Evolutionary conservation across 768 basidiomycete species (phyloP).

Genomic region (Rhodotorula diobovata): DNA sequence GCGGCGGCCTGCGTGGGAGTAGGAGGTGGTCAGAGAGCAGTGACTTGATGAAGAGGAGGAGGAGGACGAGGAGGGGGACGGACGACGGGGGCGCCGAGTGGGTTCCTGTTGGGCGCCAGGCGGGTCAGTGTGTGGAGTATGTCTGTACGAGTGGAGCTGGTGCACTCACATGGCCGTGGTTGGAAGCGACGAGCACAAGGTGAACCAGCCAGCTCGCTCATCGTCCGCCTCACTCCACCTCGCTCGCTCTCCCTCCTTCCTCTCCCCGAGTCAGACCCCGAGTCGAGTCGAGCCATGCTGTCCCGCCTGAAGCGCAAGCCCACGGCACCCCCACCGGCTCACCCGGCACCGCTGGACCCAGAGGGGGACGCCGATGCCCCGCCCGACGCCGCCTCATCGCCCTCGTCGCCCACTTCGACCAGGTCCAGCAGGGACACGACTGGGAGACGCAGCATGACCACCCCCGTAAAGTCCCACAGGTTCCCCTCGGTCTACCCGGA

Average conservation of each 20-base stretch:
- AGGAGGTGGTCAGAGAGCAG: too few relatives aligned
- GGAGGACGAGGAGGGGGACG: neutral
- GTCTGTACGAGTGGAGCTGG: fast-evolving
- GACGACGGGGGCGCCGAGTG: neutral
- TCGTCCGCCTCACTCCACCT: neutral
- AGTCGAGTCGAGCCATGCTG: neutral
- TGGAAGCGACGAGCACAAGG: neutral
- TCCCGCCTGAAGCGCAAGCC: constrained; percentile 8
- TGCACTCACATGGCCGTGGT: too few relatives aligned
- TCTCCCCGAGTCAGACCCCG: neutral
- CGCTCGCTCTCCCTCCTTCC: neutral
- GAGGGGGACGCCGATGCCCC: neutral
- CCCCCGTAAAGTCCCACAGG: neutral
- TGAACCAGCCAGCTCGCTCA: neutral
- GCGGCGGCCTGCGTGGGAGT: neutral
- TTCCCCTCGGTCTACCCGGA: too few relatives aligned
- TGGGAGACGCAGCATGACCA: neutral
- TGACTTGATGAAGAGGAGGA: neutral
- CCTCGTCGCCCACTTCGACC: neutral
- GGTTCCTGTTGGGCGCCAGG: neutral
- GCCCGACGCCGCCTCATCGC: neutral
- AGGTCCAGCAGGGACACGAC: too few relatives aligned
- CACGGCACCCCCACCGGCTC: neutral
- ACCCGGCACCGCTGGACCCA: neutral
- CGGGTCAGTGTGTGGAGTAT: neutral